phyloP scores from a whole-genome alignment of 192 early-diverging fungal genomes.

The Coemansia sp. region DNA sequence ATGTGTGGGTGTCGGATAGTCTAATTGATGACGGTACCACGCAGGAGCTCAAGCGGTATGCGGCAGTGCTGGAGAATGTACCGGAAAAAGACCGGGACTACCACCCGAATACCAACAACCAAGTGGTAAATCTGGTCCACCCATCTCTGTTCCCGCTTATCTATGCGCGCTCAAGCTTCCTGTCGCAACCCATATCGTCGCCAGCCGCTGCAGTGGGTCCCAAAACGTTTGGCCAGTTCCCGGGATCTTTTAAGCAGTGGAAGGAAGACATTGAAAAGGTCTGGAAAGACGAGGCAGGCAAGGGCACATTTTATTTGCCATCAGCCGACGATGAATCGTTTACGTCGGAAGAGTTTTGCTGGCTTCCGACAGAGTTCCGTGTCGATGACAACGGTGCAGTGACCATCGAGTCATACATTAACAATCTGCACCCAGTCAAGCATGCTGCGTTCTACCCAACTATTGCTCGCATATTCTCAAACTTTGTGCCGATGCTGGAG shows the following conservation, averaged over 20 bases:
- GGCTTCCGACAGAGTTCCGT: slow-evolving; percentile 68
- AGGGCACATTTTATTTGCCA: slow-evolving; percentile 11
- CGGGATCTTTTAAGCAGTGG: slow-evolving; percentile 19
- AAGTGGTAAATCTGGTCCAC: slow-evolving; percentile 58
- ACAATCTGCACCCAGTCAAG: slow-evolving; percentile 65
- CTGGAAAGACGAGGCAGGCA: background rate
- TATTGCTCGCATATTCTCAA: slow-evolving; percentile 54
- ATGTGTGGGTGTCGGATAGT: slow-evolving; percentile 42
- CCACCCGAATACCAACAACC: slow-evolving; percentile 52
- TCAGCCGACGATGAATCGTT: background rate
- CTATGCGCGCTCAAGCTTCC: slow-evolving; percentile 23
- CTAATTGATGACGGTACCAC: slow-evolving; percentile 23
- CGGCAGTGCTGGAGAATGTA: slow-evolving; percentile 40
- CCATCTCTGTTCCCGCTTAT: slow-evolving; percentile 57
- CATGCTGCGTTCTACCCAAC: slow-evolving; percentile 55
- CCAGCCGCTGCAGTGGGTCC: slow-evolving; percentile 27
- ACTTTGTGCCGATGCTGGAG: slow-evolving; percentile 68
- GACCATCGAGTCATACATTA: slow-evolving; percentile 65
- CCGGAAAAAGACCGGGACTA: slow-evolving; percentile 43
- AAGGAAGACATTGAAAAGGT: slow-evolving; percentile 1
- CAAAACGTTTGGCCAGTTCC: slow-evolving; percentile 33
- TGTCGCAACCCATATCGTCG: slow-evolving; percentile 26
- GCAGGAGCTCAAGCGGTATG: slow-evolving; percentile 26
- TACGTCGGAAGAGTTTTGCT: slow-evolving; percentile 36
- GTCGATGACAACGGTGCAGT: slow-evolving; percentile 53